Base-by-base conservation (phyloP, 192 early-diverging fungal genomes). In the Coemansia sp. region DNA sequence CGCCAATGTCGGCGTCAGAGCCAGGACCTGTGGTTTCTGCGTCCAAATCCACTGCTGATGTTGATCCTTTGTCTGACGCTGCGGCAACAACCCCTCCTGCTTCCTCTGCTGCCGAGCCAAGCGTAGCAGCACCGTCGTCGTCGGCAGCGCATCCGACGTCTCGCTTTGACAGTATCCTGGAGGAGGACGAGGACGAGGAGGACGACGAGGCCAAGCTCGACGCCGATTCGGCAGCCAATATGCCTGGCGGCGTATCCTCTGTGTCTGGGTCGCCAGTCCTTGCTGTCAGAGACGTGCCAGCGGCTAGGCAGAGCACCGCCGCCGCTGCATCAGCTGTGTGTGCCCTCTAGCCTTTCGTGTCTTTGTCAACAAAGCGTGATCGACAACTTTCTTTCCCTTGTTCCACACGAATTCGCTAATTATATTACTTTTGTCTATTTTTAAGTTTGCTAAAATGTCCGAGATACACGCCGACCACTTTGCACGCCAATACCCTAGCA, bases 131-230 rank as follows among this genome's bases (percentile, higher is more conserved):
- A 50, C 65, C 68, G 57, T 59, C 61, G 33, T 68, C 75, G 32
- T 69, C 75, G 4, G 66, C 75, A 13, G 67, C 75, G 23, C 76
- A 79, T 49, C 71, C 76, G 46, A 70, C 76, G 11, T 73, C 76
- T 50, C 76, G 76, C 68, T 79, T 79, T 50, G 76, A 79, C 71
- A 79, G 76, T 62, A 79, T 79, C 52, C 62, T 79, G 42, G 76
- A 79, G 49, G 76, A 79, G 23, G 76, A 79, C 62, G 76, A 79
- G 68, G 76, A 79, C 53, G 56, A 62, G 20, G 76, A 79, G 48
- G 61, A 59, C 17, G 71, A 79, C 56, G 76, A 79, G 52, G 75
- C 56, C 48, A 63, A 67, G 20, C 63, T 69, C 35, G 63, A 73
- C 29, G 65, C 49, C 9, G 49, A 52, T 25, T 25, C 49, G 8